Base-by-base conservation (phyloP, 768 basidiomycete species). In the Dioszegia hungarica region DNA sequence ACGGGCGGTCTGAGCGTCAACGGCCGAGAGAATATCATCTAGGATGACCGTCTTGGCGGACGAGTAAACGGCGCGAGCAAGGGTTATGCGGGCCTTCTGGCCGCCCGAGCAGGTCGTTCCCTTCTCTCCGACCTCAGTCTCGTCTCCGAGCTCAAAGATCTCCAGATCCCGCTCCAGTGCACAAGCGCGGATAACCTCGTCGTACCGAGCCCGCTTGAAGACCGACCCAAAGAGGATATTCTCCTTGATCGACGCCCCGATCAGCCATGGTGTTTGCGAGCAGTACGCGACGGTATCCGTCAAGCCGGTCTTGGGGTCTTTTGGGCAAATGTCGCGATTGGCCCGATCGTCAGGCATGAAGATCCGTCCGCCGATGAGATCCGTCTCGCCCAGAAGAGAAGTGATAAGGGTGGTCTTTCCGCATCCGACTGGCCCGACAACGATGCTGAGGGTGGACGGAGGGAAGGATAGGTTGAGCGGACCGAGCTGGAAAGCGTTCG, bases 131-230 rank as follows among this genome's bases (percentile, higher is more conserved):
- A 75, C 74, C 56, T 74, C 65, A 11, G 74, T 75, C 20, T 64
- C 60, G 37, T 75, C 74, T 2, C 70, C 70, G 11, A 86, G 83
- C 49, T 86, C 83, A 40, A 72, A 73, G 33, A 75, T 75, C 52
- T 75, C 72, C 22, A 75, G 63, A 56, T 75, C 74, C 19, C 67
- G 38, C 34, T 65, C 47, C 6, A 75, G 57, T 14, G 74, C 74
- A 58, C 74, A 75, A 20, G 72, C 72, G 10, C 65, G 57, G 20
- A 75, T 64, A 1, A 75, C 72, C 1, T 40, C 51, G 33, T 69
- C 54, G 49, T 75, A 75, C 34, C 70, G 57, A n/a, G 49, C 57
- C 5, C 39, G 19, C 28, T 75, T 81, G 67, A 63, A 69, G 17
- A 43, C 31, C 17, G 61, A 54, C 3, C 70, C 70, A 48, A 72